These are phyloP conservation scores for Penicillium olsonii DNA, from an alignment of 2,329 filamentous ascomycete genomes.

Conservation along the genomic window DNA sequence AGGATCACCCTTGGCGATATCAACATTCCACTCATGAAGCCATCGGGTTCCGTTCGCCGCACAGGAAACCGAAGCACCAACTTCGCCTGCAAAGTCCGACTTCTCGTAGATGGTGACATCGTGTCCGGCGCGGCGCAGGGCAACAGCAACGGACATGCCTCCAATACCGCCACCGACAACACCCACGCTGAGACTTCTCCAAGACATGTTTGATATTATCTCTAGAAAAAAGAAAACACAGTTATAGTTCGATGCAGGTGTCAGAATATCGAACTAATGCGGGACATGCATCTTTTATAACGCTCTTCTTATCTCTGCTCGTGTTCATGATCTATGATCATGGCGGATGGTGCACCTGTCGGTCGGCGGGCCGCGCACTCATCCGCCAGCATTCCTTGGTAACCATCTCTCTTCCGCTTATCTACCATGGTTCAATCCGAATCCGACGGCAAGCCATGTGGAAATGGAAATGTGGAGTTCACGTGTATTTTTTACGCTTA, in stretches of 20 bases:
- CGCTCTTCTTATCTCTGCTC: not conserved
- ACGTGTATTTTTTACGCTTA: too few relatives aligned
- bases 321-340: not conserved
- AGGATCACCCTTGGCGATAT: constrained; percentile 64
- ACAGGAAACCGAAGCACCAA: constrained; percentile 67
- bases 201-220: constrained; percentile 28
- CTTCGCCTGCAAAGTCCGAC: constrained; percentile 66
- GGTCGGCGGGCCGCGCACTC: constrained; percentile 22
- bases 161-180: constrained; percentile 58
- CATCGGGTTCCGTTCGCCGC: constrained; percentile 71
- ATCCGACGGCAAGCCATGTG: too few relatives aligned
- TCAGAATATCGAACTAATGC: not conserved
- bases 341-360: constrained; percentile 18
- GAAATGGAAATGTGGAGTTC: too few relatives aligned
- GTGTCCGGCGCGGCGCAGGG: constrained; percentile 57
- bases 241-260: not conserved
- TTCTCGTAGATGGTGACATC: constrained; percentile 66
- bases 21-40: constrained; percentile 68
- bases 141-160: constrained; percentile 53
- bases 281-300: not conserved
- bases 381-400: not conserved
- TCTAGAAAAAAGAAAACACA: not conserved
- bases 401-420: too few relatives aligned
- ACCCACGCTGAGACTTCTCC: constrained; percentile 50
- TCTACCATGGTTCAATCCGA: too few relatives aligned